These are phyloP conservation scores for Torulaspora quercuum DNA, from an alignment of 805 yeast genomes.

Conservation along the genomic window DNA sequence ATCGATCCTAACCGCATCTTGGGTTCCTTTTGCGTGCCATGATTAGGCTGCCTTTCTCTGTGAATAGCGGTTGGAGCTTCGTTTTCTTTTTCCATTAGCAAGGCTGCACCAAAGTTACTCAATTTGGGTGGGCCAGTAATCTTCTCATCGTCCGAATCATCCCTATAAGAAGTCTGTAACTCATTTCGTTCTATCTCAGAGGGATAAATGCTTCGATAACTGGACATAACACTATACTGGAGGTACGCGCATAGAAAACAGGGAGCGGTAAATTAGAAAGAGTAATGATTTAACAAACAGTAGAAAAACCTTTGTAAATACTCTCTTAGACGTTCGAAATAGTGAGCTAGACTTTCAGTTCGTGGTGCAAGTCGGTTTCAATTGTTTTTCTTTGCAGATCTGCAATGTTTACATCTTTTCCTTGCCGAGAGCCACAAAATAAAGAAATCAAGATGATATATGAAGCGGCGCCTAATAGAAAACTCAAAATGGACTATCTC, in stretches of 20 bases:
- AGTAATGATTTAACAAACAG: background rate
- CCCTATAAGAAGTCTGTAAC: constrained; percentile 8
- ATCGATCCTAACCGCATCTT: constrained; percentile 4
- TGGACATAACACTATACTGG: constrained; percentile 10
- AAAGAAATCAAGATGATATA: background rate
- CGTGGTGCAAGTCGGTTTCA: too few relatives aligned
- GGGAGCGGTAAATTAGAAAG: background rate
- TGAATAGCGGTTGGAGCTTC: constrained; percentile 3
- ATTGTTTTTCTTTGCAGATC: background rate
- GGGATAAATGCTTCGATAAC: constrained; percentile 13
- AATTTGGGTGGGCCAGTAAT: constrained; percentile 30
- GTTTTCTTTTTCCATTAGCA: constrained; percentile 23
- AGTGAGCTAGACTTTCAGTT: too few relatives aligned
- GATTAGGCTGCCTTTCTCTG: constrained; percentile 2
- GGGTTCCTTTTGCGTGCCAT: constrained; percentile 1
- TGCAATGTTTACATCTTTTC: constrained; percentile 8
- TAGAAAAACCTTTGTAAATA: too few relatives aligned
- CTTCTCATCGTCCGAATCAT: constrained; percentile 31
- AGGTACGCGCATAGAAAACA: constrained; percentile 2
- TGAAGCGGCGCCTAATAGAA: too few relatives aligned
- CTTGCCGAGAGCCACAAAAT: constrained; percentile 4
- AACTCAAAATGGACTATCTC: too few relatives aligned
- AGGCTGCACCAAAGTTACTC: constrained; percentile 35
- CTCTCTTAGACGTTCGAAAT: too few relatives aligned
- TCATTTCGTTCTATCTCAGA: constrained; percentile 9